Conservation (phyloP, 208 protist species). For the Acanthamoeba lenticulata region DNA sequence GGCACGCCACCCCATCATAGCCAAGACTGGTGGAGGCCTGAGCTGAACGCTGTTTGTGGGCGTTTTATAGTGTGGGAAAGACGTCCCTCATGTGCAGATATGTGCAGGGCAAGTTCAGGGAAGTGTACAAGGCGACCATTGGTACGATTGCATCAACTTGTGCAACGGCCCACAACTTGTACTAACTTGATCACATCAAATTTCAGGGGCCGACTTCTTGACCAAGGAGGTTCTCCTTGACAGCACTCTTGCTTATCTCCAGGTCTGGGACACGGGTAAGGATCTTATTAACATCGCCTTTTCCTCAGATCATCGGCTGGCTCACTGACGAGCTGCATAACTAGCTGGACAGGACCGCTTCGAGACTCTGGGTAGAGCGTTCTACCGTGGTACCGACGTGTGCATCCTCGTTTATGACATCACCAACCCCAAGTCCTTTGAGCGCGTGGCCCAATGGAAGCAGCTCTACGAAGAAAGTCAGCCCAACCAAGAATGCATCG, state of each 20-base stretch:
- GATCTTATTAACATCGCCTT: not conserved
- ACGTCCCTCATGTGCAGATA: not conserved
- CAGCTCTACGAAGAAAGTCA: not conserved
- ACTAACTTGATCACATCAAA: not conserved
- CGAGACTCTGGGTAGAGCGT: not conserved
- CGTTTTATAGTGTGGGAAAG: constrained; percentile 34
- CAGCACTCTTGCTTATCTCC: not conserved
- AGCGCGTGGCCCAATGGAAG: not conserved
- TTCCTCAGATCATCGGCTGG: not conserved
- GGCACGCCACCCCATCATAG: not conserved
- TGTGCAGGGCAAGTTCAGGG: not conserved
- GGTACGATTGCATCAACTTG: not conserved
- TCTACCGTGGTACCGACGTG: not conserved
- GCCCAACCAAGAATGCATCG: not conserved
- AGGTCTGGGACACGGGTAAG: constrained; percentile 2
- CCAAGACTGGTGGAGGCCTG: not conserved
- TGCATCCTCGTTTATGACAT: constrained; percentile 32
- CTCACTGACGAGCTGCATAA: not conserved
- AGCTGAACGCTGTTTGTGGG: not conserved
- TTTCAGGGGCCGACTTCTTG: not conserved
- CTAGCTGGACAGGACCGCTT: not conserved
- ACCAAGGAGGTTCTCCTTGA: not conserved
- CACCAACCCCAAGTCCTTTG: not conserved
- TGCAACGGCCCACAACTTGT: not conserved
- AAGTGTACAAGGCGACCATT: not conserved